These are phyloP conservation scores for Usnea hakonensis DNA, from an alignment of 495 filamentous ascomycete genomes.

Conservation along the genomic window DNA sequence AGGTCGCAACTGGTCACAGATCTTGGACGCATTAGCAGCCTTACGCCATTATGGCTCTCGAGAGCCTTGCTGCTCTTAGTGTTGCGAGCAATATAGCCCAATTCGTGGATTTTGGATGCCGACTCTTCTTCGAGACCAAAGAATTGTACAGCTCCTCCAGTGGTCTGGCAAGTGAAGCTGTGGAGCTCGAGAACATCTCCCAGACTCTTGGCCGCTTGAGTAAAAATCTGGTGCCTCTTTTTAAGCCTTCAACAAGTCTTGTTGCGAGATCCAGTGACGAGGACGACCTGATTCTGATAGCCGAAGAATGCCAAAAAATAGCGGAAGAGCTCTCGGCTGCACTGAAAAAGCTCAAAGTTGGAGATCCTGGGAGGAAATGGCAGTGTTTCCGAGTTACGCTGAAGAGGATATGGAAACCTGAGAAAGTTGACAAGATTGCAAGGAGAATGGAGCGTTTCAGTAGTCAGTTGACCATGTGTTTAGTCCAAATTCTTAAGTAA, in stretches of 20 bases:
- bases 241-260: neutral
- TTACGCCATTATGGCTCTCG: neutral
- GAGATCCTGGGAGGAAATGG: neutral
- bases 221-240: neutral
- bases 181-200: neutral
- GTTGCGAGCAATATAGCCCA: constrained; percentile 30
- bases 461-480: neutral
- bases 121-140: constrained; percentile 24
- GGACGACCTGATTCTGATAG: neutral
- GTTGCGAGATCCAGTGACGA: neutral
- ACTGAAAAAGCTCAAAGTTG: neutral
- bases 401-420: neutral
- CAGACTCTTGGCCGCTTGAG: neutral
- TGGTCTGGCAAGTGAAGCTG: neutral
- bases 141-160: constrained; percentile 24
- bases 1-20: too few species aligned
- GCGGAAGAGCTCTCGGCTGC: neutral
- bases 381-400: neutral
- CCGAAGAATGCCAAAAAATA: neutral
- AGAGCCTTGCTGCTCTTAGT: constrained; percentile 30
- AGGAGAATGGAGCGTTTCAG: neutral
- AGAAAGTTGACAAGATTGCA: neutral
- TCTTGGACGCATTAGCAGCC: too few species aligned
- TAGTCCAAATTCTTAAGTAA: neutral
- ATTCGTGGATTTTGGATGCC: constrained; percentile 36